A percentile compares a stretch with the other conserved stretches of the same genome.
phyloP scores from a whole-genome alignment of 2,329 filamentous ascomycete species.

The Trichophyton simii region DNA sequence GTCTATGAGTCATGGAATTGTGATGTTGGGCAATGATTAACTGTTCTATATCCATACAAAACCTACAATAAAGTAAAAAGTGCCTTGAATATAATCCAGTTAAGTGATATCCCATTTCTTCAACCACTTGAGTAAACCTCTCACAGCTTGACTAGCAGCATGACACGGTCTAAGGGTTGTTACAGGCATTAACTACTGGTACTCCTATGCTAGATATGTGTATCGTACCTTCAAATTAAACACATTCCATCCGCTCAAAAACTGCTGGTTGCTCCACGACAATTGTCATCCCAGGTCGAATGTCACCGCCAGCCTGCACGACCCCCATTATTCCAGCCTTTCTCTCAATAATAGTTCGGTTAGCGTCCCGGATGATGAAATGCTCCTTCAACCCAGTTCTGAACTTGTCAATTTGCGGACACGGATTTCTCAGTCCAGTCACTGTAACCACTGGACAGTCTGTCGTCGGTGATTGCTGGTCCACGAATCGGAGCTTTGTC shows the following conservation, averaged over 20 bases:
- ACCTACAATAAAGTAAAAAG: no score
- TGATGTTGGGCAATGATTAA: not conserved
- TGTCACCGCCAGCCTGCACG: slow-evolving; percentile 15
- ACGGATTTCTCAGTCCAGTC: slow-evolving; percentile 16
- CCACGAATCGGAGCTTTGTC: slow-evolving; percentile 16
- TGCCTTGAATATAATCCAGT: no score
- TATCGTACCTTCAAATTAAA: slow-evolving; percentile 5
- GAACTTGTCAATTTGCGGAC: slow-evolving; percentile 16
- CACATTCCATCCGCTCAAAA: slow-evolving; percentile 11
- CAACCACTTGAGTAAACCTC: not conserved
- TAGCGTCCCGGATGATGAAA: slow-evolving; percentile 8
- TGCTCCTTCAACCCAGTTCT: slow-evolving; percentile 9
- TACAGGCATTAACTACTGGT: not conserved
- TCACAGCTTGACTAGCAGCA: no score
- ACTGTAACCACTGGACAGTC: slow-evolving; percentile 12
- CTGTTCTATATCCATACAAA: not conserved
- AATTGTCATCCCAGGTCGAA: slow-evolving; percentile 16
- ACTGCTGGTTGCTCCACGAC: slow-evolving; percentile 14
- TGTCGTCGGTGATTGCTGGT: not conserved
- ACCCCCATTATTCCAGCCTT: slow-evolving; percentile 17
- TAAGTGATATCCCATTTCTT: not conserved
- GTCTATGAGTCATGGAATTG: no score
- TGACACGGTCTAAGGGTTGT: not conserved
- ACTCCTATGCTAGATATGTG: not conserved
- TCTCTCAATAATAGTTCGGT: slow-evolving; percentile 13